Evolutionary conservation across 805 yeast species (phyloP), one percentile per base, ranked within the genome.

Genomic region (Zygotorulaspora florentina): DNA sequence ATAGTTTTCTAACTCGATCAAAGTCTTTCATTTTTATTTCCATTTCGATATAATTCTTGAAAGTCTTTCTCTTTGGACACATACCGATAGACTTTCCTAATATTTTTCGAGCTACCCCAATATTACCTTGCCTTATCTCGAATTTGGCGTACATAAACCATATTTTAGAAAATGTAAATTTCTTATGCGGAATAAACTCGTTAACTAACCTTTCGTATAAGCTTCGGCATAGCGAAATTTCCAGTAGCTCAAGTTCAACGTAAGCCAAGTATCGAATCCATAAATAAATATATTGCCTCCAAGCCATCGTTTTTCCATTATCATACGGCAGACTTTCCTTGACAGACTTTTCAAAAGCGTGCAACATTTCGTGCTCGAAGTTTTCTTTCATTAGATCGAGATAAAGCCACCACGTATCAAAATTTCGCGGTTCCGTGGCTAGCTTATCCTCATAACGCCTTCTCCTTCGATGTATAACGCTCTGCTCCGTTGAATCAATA

Each of bases 351-450:
- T 57, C 55, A 15, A 56, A 55, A 4, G 37, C 43, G 8, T 12
- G 12, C 12, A 45, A 8, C 8, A 53, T 13, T 38, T 57, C 56
- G 0, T 28, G 23, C 1, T 55, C 49, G 27, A 48, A 61, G 15
- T 70, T 58, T 18, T 73, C 71, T 42, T 75, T 75, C 10, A 80
- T 55, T 18, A 87, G 58, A 10, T 75, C 70, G 1, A 87, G 48
- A 56, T 81, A 82, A 0, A 77, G 61, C 91, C 96, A 89, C 97
- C 98, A 90, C 0, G 80, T 67, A 56, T 85, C 93, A 62, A 79
- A 81, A 65, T 87, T 86, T 0, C 45, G 34, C 0, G 87, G 81
- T 42, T 76, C 69, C 9, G 58, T 53, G 6, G 58, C 47, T 11
- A 86, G 54, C 16, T 66, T 69, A 2, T 66, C 61, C 55, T 82